Percentiles rank a stretch among this genome's conserved stretches.
phyloP scores from a whole-genome alignment of 495 filamentous ascomycete genomes.

The Bryoglossum gracile region DNA sequence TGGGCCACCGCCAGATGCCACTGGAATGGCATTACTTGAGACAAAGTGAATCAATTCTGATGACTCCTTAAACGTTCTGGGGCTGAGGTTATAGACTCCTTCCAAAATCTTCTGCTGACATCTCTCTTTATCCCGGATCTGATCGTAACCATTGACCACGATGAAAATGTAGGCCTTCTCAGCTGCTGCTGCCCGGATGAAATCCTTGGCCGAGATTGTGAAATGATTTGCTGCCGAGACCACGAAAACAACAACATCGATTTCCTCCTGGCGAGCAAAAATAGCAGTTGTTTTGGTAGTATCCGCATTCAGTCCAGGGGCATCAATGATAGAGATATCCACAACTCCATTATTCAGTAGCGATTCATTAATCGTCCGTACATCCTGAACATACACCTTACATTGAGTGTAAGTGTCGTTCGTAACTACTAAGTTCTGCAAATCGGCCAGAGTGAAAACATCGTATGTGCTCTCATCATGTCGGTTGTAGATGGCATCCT shows the following conservation, averaged over 20 bases:
- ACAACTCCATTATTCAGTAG: conserved; percentile 95
- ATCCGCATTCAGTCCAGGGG: conserved; percentile 89
- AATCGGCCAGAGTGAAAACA: conserved; percentile 63
- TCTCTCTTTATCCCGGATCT: conserved; percentile 80
- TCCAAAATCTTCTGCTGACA: conserved; percentile 89
- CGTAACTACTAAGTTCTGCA: conserved; percentile 86
- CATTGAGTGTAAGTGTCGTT: conserved; percentile 84
- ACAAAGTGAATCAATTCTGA: conserved; percentile 94
- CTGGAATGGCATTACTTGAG: conserved; percentile 88
- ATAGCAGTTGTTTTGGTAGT: conserved; percentile 95
- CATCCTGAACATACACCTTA: conserved; percentile 94
- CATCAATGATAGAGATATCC: conserved; percentile 96
- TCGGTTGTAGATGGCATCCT: conserved; percentile 68
- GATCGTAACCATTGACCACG: conserved; percentile 95
- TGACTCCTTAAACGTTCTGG: conserved; percentile 86
- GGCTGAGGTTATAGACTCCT: conserved; percentile 77
- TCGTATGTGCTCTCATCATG: conserved; percentile 92
- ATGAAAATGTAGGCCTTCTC: conserved; percentile 99
- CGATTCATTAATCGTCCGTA: conserved; percentile 84
- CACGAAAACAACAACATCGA: conserved; percentile 97
- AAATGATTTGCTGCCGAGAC: conserved; percentile 97
- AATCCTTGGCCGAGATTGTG: conserved; percentile 91
- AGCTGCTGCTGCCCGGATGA: conserved; percentile 88
- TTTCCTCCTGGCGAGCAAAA: conserved; percentile 95
- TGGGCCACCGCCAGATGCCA: conserved; percentile 46